These are phyloP conservation scores for Tinospora cordifolia DNA, from an alignment of 164 flowering plant genomes.

Conservation along the genomic window DNA sequence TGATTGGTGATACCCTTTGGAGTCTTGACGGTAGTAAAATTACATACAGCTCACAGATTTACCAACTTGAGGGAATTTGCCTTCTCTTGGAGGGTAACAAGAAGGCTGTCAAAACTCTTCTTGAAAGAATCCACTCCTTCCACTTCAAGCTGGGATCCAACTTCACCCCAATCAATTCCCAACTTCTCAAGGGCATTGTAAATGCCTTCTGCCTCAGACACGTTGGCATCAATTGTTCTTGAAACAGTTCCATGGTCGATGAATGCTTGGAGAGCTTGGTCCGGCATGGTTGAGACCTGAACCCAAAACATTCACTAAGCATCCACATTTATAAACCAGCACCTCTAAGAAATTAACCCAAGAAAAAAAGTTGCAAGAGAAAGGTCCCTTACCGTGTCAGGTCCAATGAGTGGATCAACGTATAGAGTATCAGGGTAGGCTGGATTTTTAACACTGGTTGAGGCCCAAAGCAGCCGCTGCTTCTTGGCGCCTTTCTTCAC, in stretches of 20 bases:
- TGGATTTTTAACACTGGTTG: conserved; percentile 96
- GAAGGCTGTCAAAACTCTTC: conserved; percentile 94
- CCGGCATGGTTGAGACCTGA: conserved; percentile 99
- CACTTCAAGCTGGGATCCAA: conserved; percentile 72
- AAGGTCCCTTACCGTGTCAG: conserved; percentile 64
- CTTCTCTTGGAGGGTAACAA: conserved; percentile 78
- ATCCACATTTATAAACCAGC: neutral
- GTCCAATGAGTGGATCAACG: conserved; percentile 93
- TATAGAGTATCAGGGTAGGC: conserved; percentile 91
- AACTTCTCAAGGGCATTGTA: conserved; percentile 87
- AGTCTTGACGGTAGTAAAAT: neutral
- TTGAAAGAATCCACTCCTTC: conserved; percentile 94
- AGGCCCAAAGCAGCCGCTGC: conserved; percentile 98
- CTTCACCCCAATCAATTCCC: conserved; percentile 82
- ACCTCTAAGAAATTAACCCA: neutral
- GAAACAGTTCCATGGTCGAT: conserved; percentile 75
- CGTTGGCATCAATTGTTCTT: conserved; percentile 81
- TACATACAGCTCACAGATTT: conserved; percentile 20
- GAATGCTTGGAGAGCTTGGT: conserved; percentile 91
- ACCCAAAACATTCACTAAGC: neutral
- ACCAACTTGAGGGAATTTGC: conserved; percentile 72
- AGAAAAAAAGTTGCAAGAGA: neutral
- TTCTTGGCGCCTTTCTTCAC: conserved; percentile 99
- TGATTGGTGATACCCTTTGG: neutral
- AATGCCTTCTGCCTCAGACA: conserved; percentile 85